Base-by-base conservation (phyloP, 2,329 filamentous ascomycete genomes). In the Penicillium corylophilum region DNA sequence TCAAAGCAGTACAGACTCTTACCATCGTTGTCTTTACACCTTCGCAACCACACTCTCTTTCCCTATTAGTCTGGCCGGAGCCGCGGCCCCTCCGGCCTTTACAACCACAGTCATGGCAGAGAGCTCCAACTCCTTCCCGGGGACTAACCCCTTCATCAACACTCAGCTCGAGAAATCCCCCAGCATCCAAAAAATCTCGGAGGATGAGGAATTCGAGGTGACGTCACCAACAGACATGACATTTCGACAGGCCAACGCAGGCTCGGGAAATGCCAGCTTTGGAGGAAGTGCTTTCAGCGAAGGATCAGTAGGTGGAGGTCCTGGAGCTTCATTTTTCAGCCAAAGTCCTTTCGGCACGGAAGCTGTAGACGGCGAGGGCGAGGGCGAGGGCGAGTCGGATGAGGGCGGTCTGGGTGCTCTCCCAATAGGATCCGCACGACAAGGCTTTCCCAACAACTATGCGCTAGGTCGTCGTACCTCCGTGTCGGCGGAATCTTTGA, bases 401-500 rank as follows among this genome's bases (percentile, higher is more conserved):
- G 56, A 61, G 24, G 53, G 55, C 28, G 60, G 61, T 48, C 56
- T 55, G 16, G 61, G 57, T 13, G 55, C 62, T 47, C 67, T 68
- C 49, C 66, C 66, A 13, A 64, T 57, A 1, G 64, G 57, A 33
- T 53, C 55, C 8, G 44, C 59, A 38, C 57, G 63, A 35, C 64
- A 70, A 44, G 70, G 71, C 13, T 67, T 96, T 68, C 94, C 94
- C 50, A 88, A 84, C 63, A 92, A 97, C 71, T 97, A 96, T 77
- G 95, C 95, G 72, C 87, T 96, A 74, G 89, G 85, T 64, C 88
- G 94, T 58, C 89, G 94, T 64, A 96, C 92, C 35, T 97, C 94
- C 3, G 94, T 99, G 47, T 97, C 94, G 36, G 94, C 94, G 45
- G 94, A 99, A 75, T 96, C 93, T 1, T 81, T 97, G 66, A 95